Conservation (phyloP, 2,329 filamentous ascomycete genomes). For the Cladosporium sp. region DNA sequence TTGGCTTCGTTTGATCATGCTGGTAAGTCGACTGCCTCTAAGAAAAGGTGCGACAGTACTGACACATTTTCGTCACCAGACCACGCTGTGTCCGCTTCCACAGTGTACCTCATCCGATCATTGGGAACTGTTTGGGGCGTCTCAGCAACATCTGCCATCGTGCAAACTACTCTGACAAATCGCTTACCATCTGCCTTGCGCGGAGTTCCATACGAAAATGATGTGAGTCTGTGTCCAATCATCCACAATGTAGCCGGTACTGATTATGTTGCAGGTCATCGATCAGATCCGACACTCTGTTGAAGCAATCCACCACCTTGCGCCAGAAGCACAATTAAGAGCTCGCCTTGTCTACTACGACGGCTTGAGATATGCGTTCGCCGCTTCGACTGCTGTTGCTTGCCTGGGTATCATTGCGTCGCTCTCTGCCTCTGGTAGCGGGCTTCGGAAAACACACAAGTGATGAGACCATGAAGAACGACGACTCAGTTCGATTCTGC, state of each 20-base stretch:
- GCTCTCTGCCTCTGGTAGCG: background rate
- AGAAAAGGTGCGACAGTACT: background rate
- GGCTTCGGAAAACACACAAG: background rate
- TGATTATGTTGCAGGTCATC: background rate
- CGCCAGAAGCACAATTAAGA: background rate
- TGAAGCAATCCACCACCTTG: background rate
- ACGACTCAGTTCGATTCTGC: background rate
- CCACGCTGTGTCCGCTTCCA: background rate
- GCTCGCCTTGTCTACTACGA: background rate
- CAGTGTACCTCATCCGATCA: slow-evolving; percentile 59
- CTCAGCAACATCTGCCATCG: slow-evolving; percentile 62
- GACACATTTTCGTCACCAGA: background rate
- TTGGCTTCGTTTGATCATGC: slow-evolving; percentile 64
- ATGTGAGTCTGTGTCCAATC: background rate
- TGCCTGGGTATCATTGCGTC: background rate
- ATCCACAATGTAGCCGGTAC: background rate
- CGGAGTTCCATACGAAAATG: background rate
- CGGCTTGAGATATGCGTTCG: background rate
- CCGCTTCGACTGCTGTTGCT: background rate
- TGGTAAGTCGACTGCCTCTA: slow-evolving; percentile 45
- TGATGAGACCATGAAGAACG: background rate
- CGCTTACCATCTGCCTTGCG: slow-evolving; percentile 41
- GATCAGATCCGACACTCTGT: background rate
- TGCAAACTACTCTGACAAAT: slow-evolving; percentile 62
- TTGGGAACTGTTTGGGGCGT: slow-evolving; percentile 67